Percentiles rank a stretch among this genome's conserved stretches.
These are phyloP conservation scores for Trichopus zeylanicus DNA, from an alignment of 116 monocot species.

Conservation along the genomic window DNA sequence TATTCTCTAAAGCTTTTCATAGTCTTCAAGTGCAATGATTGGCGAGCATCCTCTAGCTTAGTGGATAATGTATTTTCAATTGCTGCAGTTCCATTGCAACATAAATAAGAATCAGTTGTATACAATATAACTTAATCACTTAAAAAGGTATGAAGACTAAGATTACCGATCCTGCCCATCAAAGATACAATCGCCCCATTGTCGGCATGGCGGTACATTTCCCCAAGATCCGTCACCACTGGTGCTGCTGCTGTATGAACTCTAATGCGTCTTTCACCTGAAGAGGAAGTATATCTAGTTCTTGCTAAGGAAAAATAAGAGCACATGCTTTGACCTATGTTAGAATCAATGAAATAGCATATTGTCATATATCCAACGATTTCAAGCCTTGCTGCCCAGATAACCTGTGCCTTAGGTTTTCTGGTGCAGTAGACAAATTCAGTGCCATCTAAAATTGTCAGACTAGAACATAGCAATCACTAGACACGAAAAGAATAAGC, in stretches of 20 bases:
- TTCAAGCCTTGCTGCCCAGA: too few species aligned
- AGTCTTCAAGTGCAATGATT: conserved; percentile 67
- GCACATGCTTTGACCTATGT: not conserved
- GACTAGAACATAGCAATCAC: too few species aligned
- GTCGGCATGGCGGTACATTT: conserved; percentile 97
- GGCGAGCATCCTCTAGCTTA: conserved; percentile 91
- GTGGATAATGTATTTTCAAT: conserved; percentile 71
- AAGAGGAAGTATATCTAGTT: conserved; percentile 86
- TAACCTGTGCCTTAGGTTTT: too few species aligned
- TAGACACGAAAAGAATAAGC: too few species aligned
- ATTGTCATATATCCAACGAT: too few species aligned
- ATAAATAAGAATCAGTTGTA: not conserved
- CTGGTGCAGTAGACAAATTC: too few species aligned
- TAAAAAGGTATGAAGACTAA: not conserved
- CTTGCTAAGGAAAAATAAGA: conserved; percentile 31
- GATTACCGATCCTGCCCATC: conserved; percentile 70
- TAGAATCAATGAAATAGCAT: not conserved
- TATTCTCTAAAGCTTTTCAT: conserved; percentile 93
- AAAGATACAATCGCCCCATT: conserved; percentile 74
- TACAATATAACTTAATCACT: not conserved
- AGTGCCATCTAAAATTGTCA: too few species aligned
- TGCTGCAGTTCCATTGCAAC: conserved; percentile 30
- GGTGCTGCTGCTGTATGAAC: conserved; percentile 91
- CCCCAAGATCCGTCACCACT: conserved; percentile 86
- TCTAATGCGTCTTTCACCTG: conserved; percentile 93